Conservation (phyloP, 2,329 filamentous ascomycete species). For the Pseudogymnoascus sp. region DNA sequence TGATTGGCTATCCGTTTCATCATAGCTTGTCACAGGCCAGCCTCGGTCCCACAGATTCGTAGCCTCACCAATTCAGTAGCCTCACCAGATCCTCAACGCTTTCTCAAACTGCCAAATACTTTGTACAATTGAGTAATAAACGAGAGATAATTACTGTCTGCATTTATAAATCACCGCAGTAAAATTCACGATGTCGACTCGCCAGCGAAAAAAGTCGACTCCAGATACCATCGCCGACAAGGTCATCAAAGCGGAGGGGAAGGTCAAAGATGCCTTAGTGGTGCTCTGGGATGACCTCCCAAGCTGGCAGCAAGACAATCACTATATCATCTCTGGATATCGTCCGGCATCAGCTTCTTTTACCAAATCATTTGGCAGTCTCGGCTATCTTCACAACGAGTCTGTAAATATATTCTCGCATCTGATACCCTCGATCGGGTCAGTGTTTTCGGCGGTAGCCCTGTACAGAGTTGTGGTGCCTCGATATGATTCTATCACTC, state of each 20-base stretch:
- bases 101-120: not conserved
- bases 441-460: conserved; percentile 46
- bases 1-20: not conserved
- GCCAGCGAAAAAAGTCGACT: conserved; percentile 23
- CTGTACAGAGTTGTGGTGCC: conserved; percentile 53
- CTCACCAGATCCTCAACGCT: not conserved
- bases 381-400: conserved; percentile 55
- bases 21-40: not conserved
- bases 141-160: not conserved
- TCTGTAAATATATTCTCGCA: conserved; percentile 67
- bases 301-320: conserved; percentile 55
- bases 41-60: conserved; percentile 5
- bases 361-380: conserved; percentile 45
- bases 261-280: conserved; percentile 33
- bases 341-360: conserved; percentile 56
- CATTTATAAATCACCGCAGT: not conserved
- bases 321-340: conserved; percentile 61
- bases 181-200: conserved; percentile 19
- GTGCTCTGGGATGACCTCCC: conserved; percentile 45
- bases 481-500: conserved; percentile 56
- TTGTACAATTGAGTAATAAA: not conserved
- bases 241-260: conserved; percentile 23
- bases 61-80: not conserved
- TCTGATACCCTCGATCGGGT: conserved; percentile 50
- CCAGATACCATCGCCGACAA: conserved; percentile 20